Conservation (phyloP, 1,284 basidiomycete species). For the Cutaneotrichosporon sp. region DNA sequence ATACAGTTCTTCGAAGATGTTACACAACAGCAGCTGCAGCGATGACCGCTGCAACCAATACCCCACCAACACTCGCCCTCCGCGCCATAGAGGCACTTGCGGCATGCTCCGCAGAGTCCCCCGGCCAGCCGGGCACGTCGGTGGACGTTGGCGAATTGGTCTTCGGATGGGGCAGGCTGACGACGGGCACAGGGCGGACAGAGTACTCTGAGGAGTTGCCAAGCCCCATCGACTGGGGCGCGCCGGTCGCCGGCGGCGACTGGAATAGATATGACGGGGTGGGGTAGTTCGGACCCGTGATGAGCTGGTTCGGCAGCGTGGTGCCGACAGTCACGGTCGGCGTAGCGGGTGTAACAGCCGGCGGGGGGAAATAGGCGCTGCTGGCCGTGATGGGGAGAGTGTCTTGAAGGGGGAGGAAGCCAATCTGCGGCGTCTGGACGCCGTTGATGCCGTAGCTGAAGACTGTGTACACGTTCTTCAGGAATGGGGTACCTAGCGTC, state of each 20-base stretch:
- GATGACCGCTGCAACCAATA: background rate
- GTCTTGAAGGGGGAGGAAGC: conserved; percentile 36
- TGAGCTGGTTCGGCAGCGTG: conserved; percentile 67
- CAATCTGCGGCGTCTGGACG: conserved; percentile 39
- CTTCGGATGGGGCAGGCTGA: conserved; percentile 3
- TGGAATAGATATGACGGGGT: conserved; percentile 68
- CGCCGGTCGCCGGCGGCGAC: conserved; percentile 36
- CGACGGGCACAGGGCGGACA: conserved; percentile 22
- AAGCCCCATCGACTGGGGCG: conserved; percentile 37
- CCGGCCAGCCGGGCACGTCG: conserved; percentile 12
- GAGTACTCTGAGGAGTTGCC: conserved; percentile 28
- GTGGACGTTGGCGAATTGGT: background rate
- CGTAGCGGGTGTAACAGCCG: conserved; percentile 11
- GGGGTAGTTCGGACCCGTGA: conserved; percentile 62
- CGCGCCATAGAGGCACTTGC: background rate
- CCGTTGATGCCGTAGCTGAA: conserved; percentile 51
- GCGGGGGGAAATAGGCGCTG: background rate
- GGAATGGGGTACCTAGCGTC: conserved; percentile 77
- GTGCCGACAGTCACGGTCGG: conserved; percentile 56
- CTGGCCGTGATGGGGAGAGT: background rate
- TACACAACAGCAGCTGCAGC: background rate
- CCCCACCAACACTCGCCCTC: background rate
- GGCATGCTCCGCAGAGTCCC: conserved; percentile 3
- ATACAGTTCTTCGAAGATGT: background rate
- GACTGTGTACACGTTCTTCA: conserved; percentile 74